Percentiles rank a stretch among this genome's conserved stretches.
Conservation (phyloP, 495 filamentous ascomycete species). For the Trichoderma virens region DNA sequence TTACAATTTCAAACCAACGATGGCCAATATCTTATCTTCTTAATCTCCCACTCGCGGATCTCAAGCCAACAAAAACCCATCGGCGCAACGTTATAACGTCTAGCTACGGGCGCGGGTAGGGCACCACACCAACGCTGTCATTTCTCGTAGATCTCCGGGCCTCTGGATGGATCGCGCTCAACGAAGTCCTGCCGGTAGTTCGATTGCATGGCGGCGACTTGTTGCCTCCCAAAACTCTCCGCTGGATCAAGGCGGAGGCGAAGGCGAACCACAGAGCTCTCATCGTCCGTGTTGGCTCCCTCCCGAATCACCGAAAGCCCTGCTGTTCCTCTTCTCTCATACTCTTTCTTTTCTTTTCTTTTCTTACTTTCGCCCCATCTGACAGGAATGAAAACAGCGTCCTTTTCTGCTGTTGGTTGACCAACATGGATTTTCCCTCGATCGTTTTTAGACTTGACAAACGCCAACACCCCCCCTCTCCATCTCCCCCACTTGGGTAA, state of each 20-base stretch:
- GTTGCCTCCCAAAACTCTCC: background rate
- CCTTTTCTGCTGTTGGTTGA: slow-evolving; percentile 1
- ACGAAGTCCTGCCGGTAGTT: background rate
- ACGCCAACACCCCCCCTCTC: background rate
- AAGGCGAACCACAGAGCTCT: background rate
- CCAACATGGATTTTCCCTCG: background rate
- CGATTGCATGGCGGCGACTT: background rate
- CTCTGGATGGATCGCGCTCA: background rate
- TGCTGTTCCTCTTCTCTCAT: background rate
- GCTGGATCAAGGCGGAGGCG: background rate
- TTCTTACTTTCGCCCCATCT: background rate
- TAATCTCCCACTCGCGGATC: too few species aligned
- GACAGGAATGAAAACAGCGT: background rate
- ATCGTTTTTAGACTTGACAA: background rate
- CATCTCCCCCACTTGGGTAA: background rate
- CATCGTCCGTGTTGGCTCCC: background rate
- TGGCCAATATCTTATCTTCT: too few species aligned
- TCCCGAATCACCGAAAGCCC: background rate
- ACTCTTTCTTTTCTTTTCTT: background rate
- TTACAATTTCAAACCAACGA: background rate
- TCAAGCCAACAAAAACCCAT: too few species aligned
- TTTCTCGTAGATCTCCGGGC: background rate
- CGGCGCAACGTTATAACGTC: too few species aligned
- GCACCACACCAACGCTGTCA: background rate
- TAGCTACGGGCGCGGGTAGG: too few species aligned